These are phyloP conservation scores for Phlebiopsis flavidoalba DNA, from an alignment of 768 basidiomycete species.

Conservation along the genomic window DNA sequence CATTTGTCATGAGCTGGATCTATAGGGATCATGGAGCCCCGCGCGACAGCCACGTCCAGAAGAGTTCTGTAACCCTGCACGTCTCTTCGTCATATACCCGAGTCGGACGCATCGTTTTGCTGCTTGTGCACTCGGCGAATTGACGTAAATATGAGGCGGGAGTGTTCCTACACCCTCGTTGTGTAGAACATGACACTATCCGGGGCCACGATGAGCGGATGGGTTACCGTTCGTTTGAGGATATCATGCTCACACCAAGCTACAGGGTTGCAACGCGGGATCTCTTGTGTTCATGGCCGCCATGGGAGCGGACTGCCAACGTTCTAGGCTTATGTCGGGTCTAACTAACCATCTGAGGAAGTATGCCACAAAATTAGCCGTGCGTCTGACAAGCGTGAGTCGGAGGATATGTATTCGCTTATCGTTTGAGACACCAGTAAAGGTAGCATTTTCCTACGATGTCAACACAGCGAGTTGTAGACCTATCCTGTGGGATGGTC, in stretches of 20 bases:
- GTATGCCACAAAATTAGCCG: neutral
- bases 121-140: neutral
- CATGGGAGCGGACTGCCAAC: too few species aligned
- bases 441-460: too few species aligned
- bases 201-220: neutral
- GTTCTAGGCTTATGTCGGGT: neutral
- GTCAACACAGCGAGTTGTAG: too few species aligned
- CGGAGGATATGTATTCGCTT: too few species aligned
- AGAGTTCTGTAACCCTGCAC: neutral
- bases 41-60: neutral
- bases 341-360: neutral
- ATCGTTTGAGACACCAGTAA: too few species aligned
- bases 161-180: neutral
- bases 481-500: too few species aligned
- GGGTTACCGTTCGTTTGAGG: neutral
- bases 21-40: neutral
- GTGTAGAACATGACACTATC: neutral
- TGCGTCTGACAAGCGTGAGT: neutral
- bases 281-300: too few species aligned
- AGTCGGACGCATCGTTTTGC: neutral
- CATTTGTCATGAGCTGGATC: neutral
- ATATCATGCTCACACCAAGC: neutral
- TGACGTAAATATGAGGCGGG: neutral
- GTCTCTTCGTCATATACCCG: neutral
- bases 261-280: too few species aligned